These are phyloP conservation scores for Sclerospora graminicola DNA, from an alignment of 352 stramenopile genomes.

Conservation along the genomic window DNA sequence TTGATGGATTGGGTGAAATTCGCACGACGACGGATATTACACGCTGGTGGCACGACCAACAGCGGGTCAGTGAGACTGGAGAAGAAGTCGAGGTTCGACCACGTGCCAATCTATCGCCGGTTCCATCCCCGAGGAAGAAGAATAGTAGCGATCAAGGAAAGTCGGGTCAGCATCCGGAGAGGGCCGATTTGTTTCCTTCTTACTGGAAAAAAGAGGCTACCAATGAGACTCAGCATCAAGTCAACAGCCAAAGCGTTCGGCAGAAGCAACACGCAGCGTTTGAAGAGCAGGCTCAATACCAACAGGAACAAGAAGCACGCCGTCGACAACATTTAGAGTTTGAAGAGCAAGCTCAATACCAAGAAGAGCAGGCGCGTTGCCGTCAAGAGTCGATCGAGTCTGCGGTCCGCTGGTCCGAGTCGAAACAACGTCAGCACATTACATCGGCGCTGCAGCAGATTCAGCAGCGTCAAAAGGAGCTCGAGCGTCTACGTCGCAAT, in stretches of 20 bases:
- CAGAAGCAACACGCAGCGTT: conserved; percentile 18
- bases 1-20: conserved; percentile 26
- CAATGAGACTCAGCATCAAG: conserved; percentile 15
- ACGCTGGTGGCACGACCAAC: conserved; percentile 34
- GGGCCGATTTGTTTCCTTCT: conserved; percentile 21
- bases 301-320: conserved; percentile 20
- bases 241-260: conserved; percentile 6
- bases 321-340: conserved; percentile 20
- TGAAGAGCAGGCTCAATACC: conserved; percentile 19
- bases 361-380: conserved; percentile 20
- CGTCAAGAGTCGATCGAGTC: conserved; percentile 12
- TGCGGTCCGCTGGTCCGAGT: conserved; percentile 3
- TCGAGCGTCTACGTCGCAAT: conserved; percentile 16
- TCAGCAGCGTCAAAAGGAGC: conserved; percentile 21
- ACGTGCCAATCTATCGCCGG: conserved; percentile 9
- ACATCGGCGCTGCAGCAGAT: conserved; percentile 20
- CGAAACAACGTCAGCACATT: conserved; percentile 2
- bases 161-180: conserved; percentile 21
- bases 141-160: conserved; percentile 4
- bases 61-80: conserved; percentile 6
- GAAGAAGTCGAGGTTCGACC: conserved; percentile 1
- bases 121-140: conserved; percentile 7
- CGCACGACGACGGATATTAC: conserved; percentile 35
- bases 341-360: conserved; percentile 18
- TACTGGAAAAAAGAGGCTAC: conserved; percentile 26